Evolutionary conservation across 352 stramenopile species (phyloP), one percentile per base, ranked within the genome.

Genomic region (Phytophthora pseudosyringae): DNA sequence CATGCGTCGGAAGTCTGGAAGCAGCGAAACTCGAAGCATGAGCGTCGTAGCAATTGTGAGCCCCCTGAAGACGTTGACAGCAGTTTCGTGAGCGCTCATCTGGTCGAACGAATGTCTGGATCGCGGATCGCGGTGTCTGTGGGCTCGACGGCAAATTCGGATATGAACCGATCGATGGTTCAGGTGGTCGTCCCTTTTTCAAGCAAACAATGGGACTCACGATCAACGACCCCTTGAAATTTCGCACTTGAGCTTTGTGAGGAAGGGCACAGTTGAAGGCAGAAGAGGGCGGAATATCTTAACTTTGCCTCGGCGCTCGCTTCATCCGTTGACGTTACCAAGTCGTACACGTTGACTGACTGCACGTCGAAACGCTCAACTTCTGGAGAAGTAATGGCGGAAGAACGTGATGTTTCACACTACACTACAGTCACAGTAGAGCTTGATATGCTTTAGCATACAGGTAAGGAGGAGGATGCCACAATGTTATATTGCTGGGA

Each of bases 1-100:
- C 53, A 75, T 70, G n/a, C 70, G 66, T 18, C 68, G 70, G 43
- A 80, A 72, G 35, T 73, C 72, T 25, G 70, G 69, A 36, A 76
- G 38, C 5, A 78, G 59, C 16, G 65, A 78, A 21, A 80, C 11
- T 46, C 73, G 61, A 28, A 84, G 53, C 55, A 69, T 35, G 8
- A 80, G 11, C 18, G 76, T 76, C 35, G 70, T 80, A 46, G 49
- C 51, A 40, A 78, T 64, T 12, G 75, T 80, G 2, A 76, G 45
- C 7, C 60, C 64, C 33, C 47, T 53, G 15, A 63, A 63, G 39
- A 62, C 59, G 28, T 60, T 55, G 15, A 69, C 28, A 35, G 59
- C 39, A 46, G 61, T 49, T 4, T 57, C 59, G 39, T 60, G 36
- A 3, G 40, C 29, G 35, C 41, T 69, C 51, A 59, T 61, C 29